A percentile compares a stretch with the other conserved stretches of the same genome.
These are phyloP conservation scores for Evernia prunastri DNA, from an alignment of 495 filamentous ascomycete genomes.

Conservation along the genomic window DNA sequence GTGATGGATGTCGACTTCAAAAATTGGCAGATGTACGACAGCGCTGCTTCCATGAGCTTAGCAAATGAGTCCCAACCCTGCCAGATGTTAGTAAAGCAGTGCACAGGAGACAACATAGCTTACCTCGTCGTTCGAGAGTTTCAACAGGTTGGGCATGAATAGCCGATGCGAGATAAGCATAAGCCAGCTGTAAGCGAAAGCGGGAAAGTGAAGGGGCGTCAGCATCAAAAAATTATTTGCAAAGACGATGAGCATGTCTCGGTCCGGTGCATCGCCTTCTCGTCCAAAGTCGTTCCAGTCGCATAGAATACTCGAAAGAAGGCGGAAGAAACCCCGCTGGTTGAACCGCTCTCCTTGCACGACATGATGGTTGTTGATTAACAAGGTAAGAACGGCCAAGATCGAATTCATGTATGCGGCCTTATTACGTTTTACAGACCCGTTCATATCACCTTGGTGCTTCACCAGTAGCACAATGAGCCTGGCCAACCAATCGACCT, in stretches of 20 bases:
- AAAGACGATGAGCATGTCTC: conserved; percentile 64
- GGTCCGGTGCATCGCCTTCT: conserved; percentile 47
- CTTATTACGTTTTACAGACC: conserved; percentile 53
- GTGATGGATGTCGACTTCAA: conserved; percentile 68
- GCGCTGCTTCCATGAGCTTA: conserved; percentile 65
- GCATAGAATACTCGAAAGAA: conserved; percentile 79
- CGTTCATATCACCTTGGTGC: conserved; percentile 54
- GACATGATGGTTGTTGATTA: conserved; percentile 79
- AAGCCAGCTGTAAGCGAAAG: conserved; percentile 81
- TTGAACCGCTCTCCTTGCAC: conserved; percentile 77
- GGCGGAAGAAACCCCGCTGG: conserved; percentile 82
- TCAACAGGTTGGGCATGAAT: conserved; percentile 76
- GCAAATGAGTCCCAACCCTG: conserved; percentile 70
- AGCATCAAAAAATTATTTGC: conserved; percentile 68
- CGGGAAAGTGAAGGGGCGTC: conserved; percentile 67
- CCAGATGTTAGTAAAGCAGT: conserved; percentile 17
- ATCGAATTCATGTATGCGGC: conserved; percentile 66
- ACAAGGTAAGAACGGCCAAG: conserved; percentile 65
- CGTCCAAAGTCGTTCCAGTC: conserved; percentile 47
- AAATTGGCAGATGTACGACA: conserved; percentile 70
- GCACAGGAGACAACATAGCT: conserved; percentile 17
- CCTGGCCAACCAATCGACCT: conserved; percentile 82
- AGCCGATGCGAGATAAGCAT: conserved; percentile 73
- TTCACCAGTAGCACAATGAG: conserved; percentile 69
- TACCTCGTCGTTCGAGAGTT: conserved; percentile 52